Base-by-base conservation (phyloP, 805 yeast species). In the Wickerhamomyces xylosicus region DNA sequence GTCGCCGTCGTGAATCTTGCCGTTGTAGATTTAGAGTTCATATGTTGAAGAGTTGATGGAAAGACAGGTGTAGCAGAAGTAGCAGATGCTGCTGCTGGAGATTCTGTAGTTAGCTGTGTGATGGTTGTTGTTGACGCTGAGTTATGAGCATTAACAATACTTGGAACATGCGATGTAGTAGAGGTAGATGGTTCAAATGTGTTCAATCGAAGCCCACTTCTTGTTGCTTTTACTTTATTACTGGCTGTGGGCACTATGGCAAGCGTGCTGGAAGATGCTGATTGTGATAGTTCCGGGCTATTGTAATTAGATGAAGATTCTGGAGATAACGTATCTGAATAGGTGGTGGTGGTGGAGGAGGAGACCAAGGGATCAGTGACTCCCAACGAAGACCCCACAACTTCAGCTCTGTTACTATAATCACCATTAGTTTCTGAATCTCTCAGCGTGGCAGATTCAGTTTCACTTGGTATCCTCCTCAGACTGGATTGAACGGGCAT, bases 1-100 rank as follows among this genome's bases (percentile, higher is more conserved):
- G 46, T 18, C n/a, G 48, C 29, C 2, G 57, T 47, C 4, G 52
- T 39, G 1, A 52, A 50, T 15, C 53, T 36, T 11, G 56, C 29
- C 13, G 29, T 25, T 7, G 29, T 25, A 8, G 29, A 25, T 10
- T 11, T 10, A 13, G 29, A 25, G 29, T n/a, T n/a, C 29, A 25
- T 25, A 13, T 25, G 29, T 11, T 25, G 29, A 25, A 25, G 29
- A 7, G 14, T n/a, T n/a, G n/a, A n/a, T n/a, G n/a, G n/a, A n/a
- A n/a, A n/a, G n/a, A n/a, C 29, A 11, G 29, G 29, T 9, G 29
- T n/a, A 4, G 13, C 29, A 9, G 29, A 25, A 25, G 29, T 25
- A 4, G 29, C 13, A 4, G n/a, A 4, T 4, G 14, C 13, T 7
- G 29, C 9, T 25, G 14, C 29, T 10, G 29, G 29, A 7, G 29